Evolutionary conservation across 1,284 basidiomycete genomes (phyloP), one percentile per base, ranked within the genome.

Genomic region (Pseudozyma hubeiensis): DNA sequence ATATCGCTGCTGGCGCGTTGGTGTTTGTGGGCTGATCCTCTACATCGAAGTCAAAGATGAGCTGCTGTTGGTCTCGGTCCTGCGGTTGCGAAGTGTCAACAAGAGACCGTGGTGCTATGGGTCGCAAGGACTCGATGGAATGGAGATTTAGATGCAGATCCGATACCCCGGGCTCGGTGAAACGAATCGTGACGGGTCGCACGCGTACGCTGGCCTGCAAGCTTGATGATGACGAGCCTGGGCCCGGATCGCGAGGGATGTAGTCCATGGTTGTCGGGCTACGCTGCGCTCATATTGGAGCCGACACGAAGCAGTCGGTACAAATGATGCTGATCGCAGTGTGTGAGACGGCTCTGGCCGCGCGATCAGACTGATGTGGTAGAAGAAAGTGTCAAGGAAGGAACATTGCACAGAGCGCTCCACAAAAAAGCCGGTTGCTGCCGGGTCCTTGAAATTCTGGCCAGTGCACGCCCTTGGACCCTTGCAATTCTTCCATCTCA

Each of bases 81-180:
- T 3, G 5, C 13, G 2, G 13, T 13, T 8, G 37, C 4, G 40
- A 37, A 16, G 7, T 9, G 7, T 41, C 40, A n/a, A 16, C 2
- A 7, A 2, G 40, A 10, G 11, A 14, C 7, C 7, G n/a, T 7
- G 40, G 40, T 7, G 16, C 40, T n/a, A n/a, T 3, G 16, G 48
- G 39, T 4, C 57, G 64, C 10, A 66, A 45, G 13, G 43, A 60
- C 6, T 48, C 19, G 45, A 68, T 11, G 1, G 66, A 59, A n/a
- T 57, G 53, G 3, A 71, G 37, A 7, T 37, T 17, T 10, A 75
- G 51, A 1, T 52, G 29, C 7, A 70, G 47, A 30, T 71, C 67
- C 33, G 41, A 46, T 1, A 75, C 54, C 14, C 63, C 72, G 6
- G 72, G 60, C 39, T 75, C 72, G 35, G 72, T 70, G 52, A 75